Base-by-base conservation (phyloP, 805 yeast genomes). In the Danielia reshetovae region DNA sequence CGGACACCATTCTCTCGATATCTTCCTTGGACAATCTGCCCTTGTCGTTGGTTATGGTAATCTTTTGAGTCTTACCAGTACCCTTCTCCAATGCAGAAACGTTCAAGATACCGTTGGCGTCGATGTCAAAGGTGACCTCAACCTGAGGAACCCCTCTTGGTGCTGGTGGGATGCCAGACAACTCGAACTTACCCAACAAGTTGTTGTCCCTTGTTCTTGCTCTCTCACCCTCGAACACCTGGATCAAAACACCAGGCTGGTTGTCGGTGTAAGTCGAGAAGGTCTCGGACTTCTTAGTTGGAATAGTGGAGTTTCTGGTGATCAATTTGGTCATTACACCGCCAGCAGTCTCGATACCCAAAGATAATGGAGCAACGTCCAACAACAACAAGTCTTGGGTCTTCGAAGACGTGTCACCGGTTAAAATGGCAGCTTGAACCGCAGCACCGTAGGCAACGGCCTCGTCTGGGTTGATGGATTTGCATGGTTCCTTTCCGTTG, bases 381-480 rank as follows among this genome's bases (percentile, higher is more conserved):
- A 89, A 76, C 57, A 88, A 73, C 46, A 90, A 63, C 66, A 88
- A 75, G 67, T 88, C 97, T 75, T 88, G 96, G 43, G 96, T 89
- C 83, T 87, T 87, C 44, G 95, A 81, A 27, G 96, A 88, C 52
- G 90, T 81, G 70, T 88, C 96, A 73, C 97, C 97, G 43, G 96
- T 79, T 62, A 88, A 78, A 61, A 88, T 88, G 52, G 96, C 96
- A 51, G 96, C 96, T 75, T 88, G 97, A 52, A 88, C 96, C 46
- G 96, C 96, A 53, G 97, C 97, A 82, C 97, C 96, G 73, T 88
- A 88, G 59, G 97, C 97, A 68, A 88, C 97, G 59, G 97, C 97
- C 74, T 88, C 97, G 76, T 88, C 97, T 54, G 97, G 96, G 79
- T 88, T 88, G 69, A 88, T 88, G 35, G 96, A 85, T 74, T 81